Evolutionary conservation across 1,139 yeast species (phyloP), one percentile per base, ranked within the genome.

Genomic region (Magnusiomyces suaveolens): DNA sequence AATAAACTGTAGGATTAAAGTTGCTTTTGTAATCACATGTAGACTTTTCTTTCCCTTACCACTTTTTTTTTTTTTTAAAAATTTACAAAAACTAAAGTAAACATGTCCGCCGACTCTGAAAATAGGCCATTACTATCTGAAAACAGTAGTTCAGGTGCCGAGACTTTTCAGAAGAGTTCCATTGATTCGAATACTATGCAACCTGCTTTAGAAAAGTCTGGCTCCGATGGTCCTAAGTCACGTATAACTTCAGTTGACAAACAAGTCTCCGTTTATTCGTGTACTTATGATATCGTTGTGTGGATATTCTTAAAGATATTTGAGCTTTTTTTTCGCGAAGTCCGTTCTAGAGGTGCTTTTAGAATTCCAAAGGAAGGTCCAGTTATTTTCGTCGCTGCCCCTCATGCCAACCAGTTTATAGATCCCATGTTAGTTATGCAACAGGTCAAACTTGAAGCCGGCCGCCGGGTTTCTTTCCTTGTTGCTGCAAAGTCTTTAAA

Each of bases 401-500:
- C 97, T 8, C 98, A 90, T 72, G 96, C 96, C 39, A 92, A 90
- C 69, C 98, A 90, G 69, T 92, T 92, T 64, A 94, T 90, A 43
- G 98, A 92, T 66, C 96, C 97, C 0, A 77, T 88, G 55, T 77
- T 89, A 53, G 75, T 92, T 54, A 82, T 87, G 87, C 83, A 85
- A 53, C 94, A 86, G 66, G 89, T 88, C 38, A 81, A 82, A 60
- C 75, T 77, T 54, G 87, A 83, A 60, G 81, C 86, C 3, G 77
- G 81, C 32, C 75, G 96, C 59, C 74, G 97, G 54, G 79, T 90
- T 33, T 85, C 95, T 26, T 90, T 90, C 64, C 74, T 90, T 60
- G 85, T 89, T 55, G 98, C 98, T 3, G 95, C 84, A 52, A 83
- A 82, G 61, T 86, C 96, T 4, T 80, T 85, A 70, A 74, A 79